Conservation (phyloP, 75 land plant genomes). For the Picea sitchensis region DNA sequence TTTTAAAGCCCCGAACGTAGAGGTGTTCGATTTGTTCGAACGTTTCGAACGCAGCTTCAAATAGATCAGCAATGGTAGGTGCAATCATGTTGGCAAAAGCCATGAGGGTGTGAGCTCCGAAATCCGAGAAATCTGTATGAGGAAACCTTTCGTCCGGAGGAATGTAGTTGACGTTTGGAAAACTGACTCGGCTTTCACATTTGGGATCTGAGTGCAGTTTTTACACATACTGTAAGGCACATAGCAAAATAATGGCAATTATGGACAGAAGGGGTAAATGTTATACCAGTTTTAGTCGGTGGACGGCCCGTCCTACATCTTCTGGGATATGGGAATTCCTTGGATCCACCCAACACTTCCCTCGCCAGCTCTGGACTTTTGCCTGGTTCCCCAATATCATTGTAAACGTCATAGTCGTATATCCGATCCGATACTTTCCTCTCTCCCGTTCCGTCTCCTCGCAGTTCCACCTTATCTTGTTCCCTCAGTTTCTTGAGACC, state of each 20-base stretch:
- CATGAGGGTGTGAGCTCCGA: slow-evolving; percentile 20
- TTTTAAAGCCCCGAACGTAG: slow-evolving; percentile 11
- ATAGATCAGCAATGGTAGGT: slow-evolving; percentile 19
- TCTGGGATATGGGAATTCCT: slow-evolving; percentile 64
- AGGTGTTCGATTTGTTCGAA: slow-evolving; percentile 21
- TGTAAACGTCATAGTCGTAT: slow-evolving; percentile 72
- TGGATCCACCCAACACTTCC: slow-evolving; percentile 62
- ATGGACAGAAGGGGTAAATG: background rate
- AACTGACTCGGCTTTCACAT: slow-evolving; percentile 26
- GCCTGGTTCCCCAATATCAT: slow-evolving; percentile 59
- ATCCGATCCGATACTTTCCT: slow-evolving; percentile 57
- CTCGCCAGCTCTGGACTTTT: slow-evolving; percentile 32
- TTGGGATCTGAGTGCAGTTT: slow-evolving; percentile 16
- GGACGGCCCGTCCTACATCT: slow-evolving; percentile 61
- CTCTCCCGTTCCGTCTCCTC: slow-evolving; percentile 58
- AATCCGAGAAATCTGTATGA: slow-evolving; percentile 29
- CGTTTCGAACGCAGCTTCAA: slow-evolving; percentile 24
- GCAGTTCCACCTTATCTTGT: slow-evolving; percentile 36
- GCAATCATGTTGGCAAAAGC: slow-evolving; percentile 22
- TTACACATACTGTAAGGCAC: background rate
- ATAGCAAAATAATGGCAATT: background rate
- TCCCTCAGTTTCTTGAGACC: slow-evolving; percentile 35
- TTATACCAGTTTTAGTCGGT: slow-evolving; percentile 2
- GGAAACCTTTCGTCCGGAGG: slow-evolving; percentile 55
- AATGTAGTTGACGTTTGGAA: slow-evolving; percentile 6